A percentile compares a stretch with the other conserved stretches of the same genome.
Conservation (phyloP, 495 filamentous ascomycete genomes). For the Annulohypoxylon moriforme region DNA sequence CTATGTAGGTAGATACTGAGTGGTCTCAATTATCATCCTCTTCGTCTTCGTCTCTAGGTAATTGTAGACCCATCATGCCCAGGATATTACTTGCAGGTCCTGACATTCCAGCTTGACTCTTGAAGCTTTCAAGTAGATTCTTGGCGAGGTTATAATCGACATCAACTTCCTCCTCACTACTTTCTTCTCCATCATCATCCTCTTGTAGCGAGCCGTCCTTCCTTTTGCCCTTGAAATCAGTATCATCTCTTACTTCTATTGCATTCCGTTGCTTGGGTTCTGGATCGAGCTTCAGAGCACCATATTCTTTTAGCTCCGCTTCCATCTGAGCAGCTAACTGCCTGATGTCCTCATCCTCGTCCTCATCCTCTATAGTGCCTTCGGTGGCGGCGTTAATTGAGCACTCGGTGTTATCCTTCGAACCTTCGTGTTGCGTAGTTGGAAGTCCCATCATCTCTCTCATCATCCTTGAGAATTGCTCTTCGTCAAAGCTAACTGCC, state of each 20-base stretch:
- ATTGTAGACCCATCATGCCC: constrained; percentile 80
- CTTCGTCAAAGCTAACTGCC: constrained; percentile 83
- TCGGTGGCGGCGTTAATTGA: constrained; percentile 11
- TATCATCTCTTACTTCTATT: constrained; percentile 26
- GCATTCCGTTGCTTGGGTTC: constrained; percentile 39
- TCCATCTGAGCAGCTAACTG: constrained; percentile 83
- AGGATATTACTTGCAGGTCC: constrained; percentile 89
- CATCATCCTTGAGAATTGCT: constrained; percentile 88
- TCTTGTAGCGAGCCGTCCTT: constrained; percentile 26
- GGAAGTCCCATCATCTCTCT: constrained; percentile 94
- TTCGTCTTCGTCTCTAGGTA: constrained; percentile 80
- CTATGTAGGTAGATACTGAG: too few species aligned
- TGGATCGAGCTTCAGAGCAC: constrained; percentile 74
- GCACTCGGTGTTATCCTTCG: constrained; percentile 42
- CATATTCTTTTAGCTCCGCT: constrained; percentile 79
- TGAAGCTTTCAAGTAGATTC: constrained; percentile 92
- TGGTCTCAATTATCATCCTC: constrained; percentile 25
- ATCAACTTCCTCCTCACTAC: constrained; percentile 69
- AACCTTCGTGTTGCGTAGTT: constrained; percentile 37
- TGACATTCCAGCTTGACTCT: constrained; percentile 83
- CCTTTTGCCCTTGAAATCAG: constrained; percentile 32
- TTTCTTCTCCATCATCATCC: constrained; percentile 50
- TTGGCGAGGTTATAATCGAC: constrained; percentile 89
- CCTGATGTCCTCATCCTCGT: constrained; percentile 76
- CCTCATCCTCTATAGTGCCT: constrained; percentile 54